Conservation (phyloP, 2,329 filamentous ascomycete genomes). For the Dactylonectria estremocensis region DNA sequence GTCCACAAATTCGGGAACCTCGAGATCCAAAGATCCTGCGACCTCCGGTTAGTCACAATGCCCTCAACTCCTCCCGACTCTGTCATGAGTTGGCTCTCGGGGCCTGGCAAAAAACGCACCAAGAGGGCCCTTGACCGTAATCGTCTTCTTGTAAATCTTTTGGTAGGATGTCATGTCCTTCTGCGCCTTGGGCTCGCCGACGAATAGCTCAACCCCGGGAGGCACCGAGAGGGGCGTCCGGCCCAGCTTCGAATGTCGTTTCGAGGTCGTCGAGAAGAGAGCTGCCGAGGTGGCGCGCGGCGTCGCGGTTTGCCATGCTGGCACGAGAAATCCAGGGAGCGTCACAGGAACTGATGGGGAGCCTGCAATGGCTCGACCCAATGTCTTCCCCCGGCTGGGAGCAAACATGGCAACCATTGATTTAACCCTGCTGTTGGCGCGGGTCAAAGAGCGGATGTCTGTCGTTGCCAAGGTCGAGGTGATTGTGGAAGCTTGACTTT, state of each 20-base stretch:
- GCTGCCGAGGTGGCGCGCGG: constrained; percentile 48
- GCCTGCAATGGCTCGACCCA: constrained; percentile 67
- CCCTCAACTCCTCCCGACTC: constrained; percentile 2
- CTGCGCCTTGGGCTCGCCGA: constrained; percentile 73
- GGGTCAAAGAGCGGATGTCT: constrained; percentile 35
- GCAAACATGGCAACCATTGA: constrained; percentile 72
- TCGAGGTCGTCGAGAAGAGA: constrained; percentile 79
- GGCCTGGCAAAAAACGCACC: constrained; percentile 65
- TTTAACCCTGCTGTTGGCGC: constrained; percentile 23
- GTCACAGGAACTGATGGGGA: constrained; percentile 64
- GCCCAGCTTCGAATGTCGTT: constrained; percentile 86
- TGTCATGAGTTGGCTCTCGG: not conserved
- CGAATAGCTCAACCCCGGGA: constrained; percentile 83
- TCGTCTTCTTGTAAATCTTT: constrained; percentile 74
- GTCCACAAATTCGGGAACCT: constrained; percentile 84
- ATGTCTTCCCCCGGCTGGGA: constrained; percentile 72
- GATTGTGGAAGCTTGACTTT: constrained; percentile 49
- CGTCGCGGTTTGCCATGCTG: constrained; percentile 74
- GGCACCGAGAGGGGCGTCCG: constrained; percentile 85
- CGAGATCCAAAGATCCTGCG: constrained; percentile 80
- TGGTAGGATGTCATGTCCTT: constrained; percentile 72
- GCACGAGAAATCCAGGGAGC: constrained; percentile 81
- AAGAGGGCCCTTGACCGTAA: constrained; percentile 86
- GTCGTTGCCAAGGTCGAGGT: constrained; percentile 32
- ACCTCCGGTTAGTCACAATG: constrained; percentile 32